Evolutionary conservation across 345 rosid species (phyloP), one percentile per base, ranked within the genome.

Genomic region (Reutealis trisperma): DNA sequence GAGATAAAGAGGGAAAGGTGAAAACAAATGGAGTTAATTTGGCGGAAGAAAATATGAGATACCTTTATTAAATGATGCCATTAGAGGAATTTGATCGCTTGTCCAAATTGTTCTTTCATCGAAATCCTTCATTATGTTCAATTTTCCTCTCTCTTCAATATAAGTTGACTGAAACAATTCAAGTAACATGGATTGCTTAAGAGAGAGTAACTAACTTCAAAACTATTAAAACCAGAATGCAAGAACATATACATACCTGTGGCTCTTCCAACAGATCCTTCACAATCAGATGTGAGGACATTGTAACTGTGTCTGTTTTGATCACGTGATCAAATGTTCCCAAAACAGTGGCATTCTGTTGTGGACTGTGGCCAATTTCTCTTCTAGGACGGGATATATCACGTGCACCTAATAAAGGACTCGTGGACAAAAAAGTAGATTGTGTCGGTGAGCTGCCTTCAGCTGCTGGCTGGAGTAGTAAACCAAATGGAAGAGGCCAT

Each of bases 21-120:
- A 71, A 64, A 59, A 41, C 16, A 54, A 42, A 64, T 9, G 41
- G 18, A 14, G 30, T 66, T 41, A 12, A 55, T 57, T 42, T 19
- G 59, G 37, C 34, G 25, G 37, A 61, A 81, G 64, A 19, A 42
- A 76, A 62, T 34, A 76, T 19, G 65, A 77, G 74, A 75, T 84
- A 95, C 99, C 94, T 93, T 88, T 88, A 83, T 92, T 92, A 83
- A 87, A 95, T 60, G 98, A 88, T 75, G 97, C 96, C 91, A 92
- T 86, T 77, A 93, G 87, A 79, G 97, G 93, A 73, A 95, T 80
- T 78, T 10, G 86, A 76, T 88, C 91, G 64, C 97, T 93, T 1
- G 97, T 90, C 99, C 98, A 95, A 83, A 95, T 93, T 78, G 97
- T 91, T 86, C 91, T 90, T 83, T 95, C 99, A 79, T 92, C 94